Conservation (phyloP, 352 stramenopile species). For the Globisporangium cederbergense region DNA sequence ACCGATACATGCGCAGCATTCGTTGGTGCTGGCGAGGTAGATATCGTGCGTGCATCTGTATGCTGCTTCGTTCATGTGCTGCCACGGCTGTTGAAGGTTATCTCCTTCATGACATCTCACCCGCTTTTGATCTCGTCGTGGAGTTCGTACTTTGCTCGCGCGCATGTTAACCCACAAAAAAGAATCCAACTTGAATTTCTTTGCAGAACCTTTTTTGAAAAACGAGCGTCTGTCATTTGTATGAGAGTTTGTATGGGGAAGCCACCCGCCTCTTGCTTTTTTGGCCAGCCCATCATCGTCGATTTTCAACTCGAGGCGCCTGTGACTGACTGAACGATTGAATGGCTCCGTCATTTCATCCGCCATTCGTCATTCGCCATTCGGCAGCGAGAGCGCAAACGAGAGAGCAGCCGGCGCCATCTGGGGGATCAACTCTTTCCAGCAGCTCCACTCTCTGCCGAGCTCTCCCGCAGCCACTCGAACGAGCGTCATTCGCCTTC, state of each 20-base stretch:
- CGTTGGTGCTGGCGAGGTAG: no score
- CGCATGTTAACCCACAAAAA: not conserved
- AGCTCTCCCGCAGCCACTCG: not conserved
- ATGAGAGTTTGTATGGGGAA: not conserved
- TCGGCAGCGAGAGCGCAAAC: not conserved
- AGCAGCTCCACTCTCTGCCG: not conserved
- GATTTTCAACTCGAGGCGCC: not conserved
- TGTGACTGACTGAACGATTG: not conserved
- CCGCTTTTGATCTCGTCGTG: no score
- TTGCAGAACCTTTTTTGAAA: not conserved
- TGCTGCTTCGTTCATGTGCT: no score
- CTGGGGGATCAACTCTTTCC: not conserved
- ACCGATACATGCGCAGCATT: no score
- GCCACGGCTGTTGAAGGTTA: no score
- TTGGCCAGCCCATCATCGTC: not conserved
- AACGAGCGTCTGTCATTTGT: not conserved
- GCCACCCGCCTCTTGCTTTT: not conserved
- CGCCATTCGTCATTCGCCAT: not conserved
- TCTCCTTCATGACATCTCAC: no score
- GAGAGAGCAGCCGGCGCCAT: not conserved
- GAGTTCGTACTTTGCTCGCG: no score
- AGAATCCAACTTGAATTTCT: not conserved
- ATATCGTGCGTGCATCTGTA: no score
- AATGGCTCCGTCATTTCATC: not conserved
- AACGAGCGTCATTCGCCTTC: no score